A percentile compares a stretch with the other conserved stretches of the same genome.
Conservation (phyloP, 208 protist genomes). For the Acanthamoeba castellanii region DNA sequence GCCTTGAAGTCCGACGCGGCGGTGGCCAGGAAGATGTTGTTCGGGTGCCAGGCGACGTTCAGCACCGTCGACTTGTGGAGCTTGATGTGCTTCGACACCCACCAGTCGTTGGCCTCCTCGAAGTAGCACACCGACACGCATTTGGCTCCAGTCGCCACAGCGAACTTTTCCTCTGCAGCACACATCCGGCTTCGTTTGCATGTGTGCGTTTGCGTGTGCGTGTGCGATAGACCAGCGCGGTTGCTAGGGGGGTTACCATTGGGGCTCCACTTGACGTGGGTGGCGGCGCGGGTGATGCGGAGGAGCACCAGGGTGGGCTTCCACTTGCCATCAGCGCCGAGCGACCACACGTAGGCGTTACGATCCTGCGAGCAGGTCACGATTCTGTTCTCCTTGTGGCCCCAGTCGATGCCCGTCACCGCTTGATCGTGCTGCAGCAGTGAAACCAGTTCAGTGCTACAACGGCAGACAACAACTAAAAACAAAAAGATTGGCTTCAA, state of each 20-base stretch:
- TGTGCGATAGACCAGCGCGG: too few relatives aligned
- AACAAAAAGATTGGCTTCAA: too few relatives aligned
- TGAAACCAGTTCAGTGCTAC: neutral
- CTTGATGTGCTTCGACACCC: slow-evolving; percentile 92
- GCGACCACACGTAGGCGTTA: slow-evolving; percentile 96
- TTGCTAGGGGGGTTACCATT: slow-evolving; percentile 46
- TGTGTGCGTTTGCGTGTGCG: neutral
- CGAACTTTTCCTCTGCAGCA: slow-evolving; percentile 93
- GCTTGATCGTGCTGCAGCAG: slow-evolving; percentile 90
- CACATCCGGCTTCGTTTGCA: neutral
- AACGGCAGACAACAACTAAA: too few relatives aligned
- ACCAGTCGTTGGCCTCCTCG: slow-evolving; percentile 95
- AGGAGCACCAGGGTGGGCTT: slow-evolving; percentile 93
- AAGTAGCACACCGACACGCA: slow-evolving; percentile 93
- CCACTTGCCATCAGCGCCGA: slow-evolving; percentile 87
- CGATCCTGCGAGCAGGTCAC: slow-evolving; percentile 94
- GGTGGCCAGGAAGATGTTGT: slow-evolving; percentile 90
- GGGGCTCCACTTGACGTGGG: slow-evolving; percentile 90
- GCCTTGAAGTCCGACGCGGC: slow-evolving; percentile 90
- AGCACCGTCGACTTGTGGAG: slow-evolving; percentile 91
- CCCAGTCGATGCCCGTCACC: slow-evolving; percentile 94
- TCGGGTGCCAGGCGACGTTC: slow-evolving; percentile 93
- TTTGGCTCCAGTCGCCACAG: slow-evolving; percentile 91
- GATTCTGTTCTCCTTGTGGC: slow-evolving; percentile 90
- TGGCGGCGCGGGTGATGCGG: slow-evolving; percentile 91